phyloP scores from a whole-genome alignment of 345 rosid genomes.

The Mallotus nudiflorus region DNA sequence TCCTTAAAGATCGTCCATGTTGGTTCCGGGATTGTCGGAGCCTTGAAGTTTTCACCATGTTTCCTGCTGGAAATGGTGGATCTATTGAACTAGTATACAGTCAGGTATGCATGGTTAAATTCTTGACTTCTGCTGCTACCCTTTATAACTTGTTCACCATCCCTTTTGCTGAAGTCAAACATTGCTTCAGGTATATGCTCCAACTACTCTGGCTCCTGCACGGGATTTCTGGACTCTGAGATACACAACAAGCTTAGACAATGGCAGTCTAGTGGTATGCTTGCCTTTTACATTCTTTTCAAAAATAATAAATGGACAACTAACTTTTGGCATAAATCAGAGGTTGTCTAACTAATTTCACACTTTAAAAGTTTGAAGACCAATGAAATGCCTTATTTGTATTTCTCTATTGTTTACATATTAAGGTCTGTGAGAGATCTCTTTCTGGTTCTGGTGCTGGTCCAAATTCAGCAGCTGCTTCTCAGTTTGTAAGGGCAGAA shows the following conservation, averaged over 20 bases:
- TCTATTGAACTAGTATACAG: slow-evolving; percentile 91
- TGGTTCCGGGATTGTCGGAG: slow-evolving; percentile 99
- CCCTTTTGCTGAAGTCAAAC: slow-evolving; percentile 5
- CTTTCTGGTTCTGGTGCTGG: slow-evolving; percentile 97
- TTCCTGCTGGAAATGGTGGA: slow-evolving; percentile 94
- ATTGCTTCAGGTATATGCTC: slow-evolving; percentile 76
- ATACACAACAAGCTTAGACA: slow-evolving; percentile 87
- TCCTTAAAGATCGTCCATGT: slow-evolving; percentile 94
- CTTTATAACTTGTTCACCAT: background rate
- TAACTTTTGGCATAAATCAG: background rate
- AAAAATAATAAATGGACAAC: background rate
- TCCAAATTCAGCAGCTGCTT: slow-evolving; percentile 67
- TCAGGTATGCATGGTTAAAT: slow-evolving; percentile 50
- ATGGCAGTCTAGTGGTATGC: slow-evolving; percentile 98
- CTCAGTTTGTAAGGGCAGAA: slow-evolving; percentile 97
- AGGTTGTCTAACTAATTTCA: background rate
- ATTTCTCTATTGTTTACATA: slow-evolving; percentile 5
- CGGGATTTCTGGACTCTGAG: slow-evolving; percentile 99
- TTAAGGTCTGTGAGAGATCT: slow-evolving; percentile 94
- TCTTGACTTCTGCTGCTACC: slow-evolving; percentile 11
- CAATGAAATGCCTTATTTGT: background rate
- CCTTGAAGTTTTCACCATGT: slow-evolving; percentile 94
- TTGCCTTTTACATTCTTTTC: background rate
- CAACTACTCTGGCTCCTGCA: slow-evolving; percentile 97
- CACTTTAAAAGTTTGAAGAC: background rate